phyloP scores from a whole-genome alignment of 2,329 filamentous ascomycete genomes.

The Sarocladium kiliense region DNA sequence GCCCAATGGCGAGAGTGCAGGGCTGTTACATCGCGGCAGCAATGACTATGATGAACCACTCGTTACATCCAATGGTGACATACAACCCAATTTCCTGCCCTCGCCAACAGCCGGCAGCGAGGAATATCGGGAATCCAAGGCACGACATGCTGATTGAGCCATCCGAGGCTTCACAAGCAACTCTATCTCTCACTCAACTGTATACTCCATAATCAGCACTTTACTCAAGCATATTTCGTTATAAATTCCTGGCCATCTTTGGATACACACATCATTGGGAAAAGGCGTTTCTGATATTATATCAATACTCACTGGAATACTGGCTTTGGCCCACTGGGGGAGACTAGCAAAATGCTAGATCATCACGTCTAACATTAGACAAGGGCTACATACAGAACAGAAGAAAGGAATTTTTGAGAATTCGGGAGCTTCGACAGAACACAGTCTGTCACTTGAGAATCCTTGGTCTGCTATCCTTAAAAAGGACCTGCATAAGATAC shows the following conservation, averaged over 20 bases:
- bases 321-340: not conserved
- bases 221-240: not conserved
- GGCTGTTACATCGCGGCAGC: conserved; percentile 35
- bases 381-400: no score
- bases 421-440: not conserved
- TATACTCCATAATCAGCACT: not conserved
- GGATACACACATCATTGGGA: not conserved
- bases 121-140: not conserved
- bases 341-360: not conserved
- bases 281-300: not conserved
- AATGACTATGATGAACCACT: conserved; percentile 31
- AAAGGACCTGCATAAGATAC: conserved; percentile 10
- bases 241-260: not conserved
- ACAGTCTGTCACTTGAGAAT: no score
- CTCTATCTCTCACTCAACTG: not conserved
- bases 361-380: no score
- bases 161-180: not conserved
- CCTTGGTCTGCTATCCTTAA: not conserved
- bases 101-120: conserved; percentile 6
- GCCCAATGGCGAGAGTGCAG: conserved; percentile 37
- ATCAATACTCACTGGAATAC: not conserved
- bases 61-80: conserved; percentile 35
- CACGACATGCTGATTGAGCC: not conserved
- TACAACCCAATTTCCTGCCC: conserved; percentile 28
- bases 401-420: not conserved